phyloP scores from a whole-genome alignment of 345 rosid genomes.

The Sonneratia alba region DNA sequence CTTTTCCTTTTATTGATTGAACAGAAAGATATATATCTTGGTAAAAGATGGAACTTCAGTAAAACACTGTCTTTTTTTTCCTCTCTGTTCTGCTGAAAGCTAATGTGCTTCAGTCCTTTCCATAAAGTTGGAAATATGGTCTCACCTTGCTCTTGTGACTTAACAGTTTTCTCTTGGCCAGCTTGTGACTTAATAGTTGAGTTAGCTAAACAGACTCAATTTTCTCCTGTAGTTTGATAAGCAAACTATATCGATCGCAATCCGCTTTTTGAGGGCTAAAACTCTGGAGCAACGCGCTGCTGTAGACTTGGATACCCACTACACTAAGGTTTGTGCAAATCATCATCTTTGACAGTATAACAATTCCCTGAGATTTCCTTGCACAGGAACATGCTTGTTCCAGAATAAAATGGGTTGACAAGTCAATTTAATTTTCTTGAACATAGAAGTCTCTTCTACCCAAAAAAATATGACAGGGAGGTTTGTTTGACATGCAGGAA shows the following conservation, averaged over 20 bases:
- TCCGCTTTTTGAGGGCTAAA: constrained; percentile 79
- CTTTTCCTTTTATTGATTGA: background rate
- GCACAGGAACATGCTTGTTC: background rate
- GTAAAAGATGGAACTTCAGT: no score
- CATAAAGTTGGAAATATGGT: background rate
- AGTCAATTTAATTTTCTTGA: background rate
- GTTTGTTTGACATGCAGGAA: constrained; percentile 34
- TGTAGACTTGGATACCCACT: constrained; percentile 95
- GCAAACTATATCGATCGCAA: constrained; percentile 53
- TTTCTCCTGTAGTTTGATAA: constrained; percentile 40
- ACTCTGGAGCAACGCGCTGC: constrained; percentile 87
- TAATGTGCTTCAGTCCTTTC: background rate
- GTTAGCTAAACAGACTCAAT: background rate
- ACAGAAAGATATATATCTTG: no score
- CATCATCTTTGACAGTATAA: background rate
- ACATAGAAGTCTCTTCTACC: background rate
- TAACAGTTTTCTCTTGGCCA: no score
- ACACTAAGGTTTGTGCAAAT: constrained; percentile 44
- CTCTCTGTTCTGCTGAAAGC: background rate
- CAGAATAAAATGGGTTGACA: background rate
- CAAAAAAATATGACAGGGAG: background rate
- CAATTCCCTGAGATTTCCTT: background rate
- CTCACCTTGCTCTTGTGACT: background rate
- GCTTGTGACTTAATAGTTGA: background rate
- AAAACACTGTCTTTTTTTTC: background rate